Base-by-base conservation (phyloP, 1,284 basidiomycete genomes). In the Fistulinella cinereoalba region DNA sequence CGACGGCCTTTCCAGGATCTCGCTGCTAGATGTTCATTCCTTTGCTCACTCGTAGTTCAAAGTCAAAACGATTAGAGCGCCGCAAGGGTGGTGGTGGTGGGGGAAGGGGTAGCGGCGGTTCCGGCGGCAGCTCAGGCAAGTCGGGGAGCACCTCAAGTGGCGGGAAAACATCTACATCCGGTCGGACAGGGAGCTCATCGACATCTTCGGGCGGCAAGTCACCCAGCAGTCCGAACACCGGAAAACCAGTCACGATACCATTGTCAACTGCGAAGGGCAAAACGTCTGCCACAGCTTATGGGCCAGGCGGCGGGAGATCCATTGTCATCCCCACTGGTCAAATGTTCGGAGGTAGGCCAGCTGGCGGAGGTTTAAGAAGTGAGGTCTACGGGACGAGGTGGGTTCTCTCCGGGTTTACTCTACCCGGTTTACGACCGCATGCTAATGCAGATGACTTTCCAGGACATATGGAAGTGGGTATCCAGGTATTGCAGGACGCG, bases 21-120 rank as follows among this genome's bases (percentile, higher is more conserved):
- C n/a, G n/a, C n/a, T n/a, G n/a, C n/a, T n/a, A n/a, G n/a, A 65
- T 72, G 66, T 67, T 58, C 56, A 53, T 73, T 27, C 68, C 73
- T 13, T 54, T 65, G 43, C 37, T 71, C 16, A 57, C 64, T 11
- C 29, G 29, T 6, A 24, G 11, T 23, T 15, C 56, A 6, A 25
- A 38, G 13, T 28, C 25, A 15, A 22, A 22, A 16, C 49, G 37
- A 16, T 22, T 61, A 4, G 31, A 48, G 12, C 64, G 64, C 22
- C 54, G 60, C 34, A 63, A 65, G 50, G 60, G 69, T 1, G 60
- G 65, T 3, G 58, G 64, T 1, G 57, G 61, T 3, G 56, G 65
- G 4, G 55, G 64, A 16, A 56, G 50, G 32, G 54, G 62, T 7
- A 50, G 61, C 3, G 50, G 61, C 0, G 50, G 59, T 10, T 52